Evolutionary conservation across 305 asterid genomes (phyloP).

Genomic region (Solanum hybrid): DNA sequence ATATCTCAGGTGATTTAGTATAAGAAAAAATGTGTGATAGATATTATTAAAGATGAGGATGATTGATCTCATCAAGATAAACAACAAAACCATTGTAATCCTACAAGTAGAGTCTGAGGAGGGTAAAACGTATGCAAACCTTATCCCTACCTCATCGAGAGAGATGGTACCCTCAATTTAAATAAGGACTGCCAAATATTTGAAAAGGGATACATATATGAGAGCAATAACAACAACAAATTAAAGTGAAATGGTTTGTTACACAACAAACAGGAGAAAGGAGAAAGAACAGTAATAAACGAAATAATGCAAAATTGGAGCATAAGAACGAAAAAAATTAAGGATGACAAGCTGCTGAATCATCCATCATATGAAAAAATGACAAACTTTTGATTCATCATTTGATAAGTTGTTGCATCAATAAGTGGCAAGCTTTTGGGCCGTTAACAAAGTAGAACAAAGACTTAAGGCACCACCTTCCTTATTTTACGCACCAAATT

Average conservation of each 20-base stretch:
- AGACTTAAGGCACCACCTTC: neutral
- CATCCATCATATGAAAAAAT: neutral
- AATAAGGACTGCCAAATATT: neutral
- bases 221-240: neutral
- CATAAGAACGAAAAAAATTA: neutral
- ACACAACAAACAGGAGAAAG: neutral
- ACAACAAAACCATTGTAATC: neutral
- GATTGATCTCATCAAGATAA: neutral
- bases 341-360: neutral
- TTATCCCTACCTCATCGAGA: neutral
- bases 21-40: neutral
- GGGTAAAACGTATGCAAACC: neutral
- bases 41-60: neutral
- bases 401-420: neutral
- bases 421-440: neutral
- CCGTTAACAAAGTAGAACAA: neutral
- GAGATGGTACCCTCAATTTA: neutral
- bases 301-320: neutral
- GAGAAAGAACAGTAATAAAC: neutral
- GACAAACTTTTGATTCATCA: neutral
- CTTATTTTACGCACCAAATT: neutral
- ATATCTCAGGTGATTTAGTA: neutral
- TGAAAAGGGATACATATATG: neutral
- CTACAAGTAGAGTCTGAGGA: neutral
- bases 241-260: neutral